Evolutionary conservation across 202 grass and related monocot genomes (phyloP).

Genomic region (Saccharum hybrid): DNA sequence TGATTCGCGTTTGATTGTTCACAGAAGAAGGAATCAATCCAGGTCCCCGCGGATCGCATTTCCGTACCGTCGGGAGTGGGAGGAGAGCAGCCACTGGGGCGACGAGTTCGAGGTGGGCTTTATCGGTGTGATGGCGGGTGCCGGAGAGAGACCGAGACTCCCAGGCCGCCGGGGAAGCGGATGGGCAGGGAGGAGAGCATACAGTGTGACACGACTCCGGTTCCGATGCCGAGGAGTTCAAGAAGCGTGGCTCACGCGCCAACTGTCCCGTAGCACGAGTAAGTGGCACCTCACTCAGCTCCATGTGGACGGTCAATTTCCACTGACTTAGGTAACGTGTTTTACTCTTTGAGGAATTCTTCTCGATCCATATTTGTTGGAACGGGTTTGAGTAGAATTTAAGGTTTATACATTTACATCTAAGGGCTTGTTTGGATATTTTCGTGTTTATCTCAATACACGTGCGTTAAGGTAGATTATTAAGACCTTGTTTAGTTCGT

Average conservation of each 20-base stretch:
- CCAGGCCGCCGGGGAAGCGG: background rate
- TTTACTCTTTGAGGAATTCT: no score
- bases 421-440: no score
- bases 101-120: background rate
- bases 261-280: constrained; percentile 38
- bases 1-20: background rate
- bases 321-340: no score
- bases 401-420: no score
- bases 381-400: no score
- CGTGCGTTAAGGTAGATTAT: no score
- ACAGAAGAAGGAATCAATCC: background rate
- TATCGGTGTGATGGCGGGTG: background rate
- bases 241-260: constrained; percentile 19
- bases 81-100: background rate
- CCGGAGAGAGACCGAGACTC: background rate
- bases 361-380: no score
- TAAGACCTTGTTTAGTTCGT: no score
- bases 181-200: background rate
- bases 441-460: no score
- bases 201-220: constrained; percentile 5
- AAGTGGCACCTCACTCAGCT: background rate
- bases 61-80: background rate
- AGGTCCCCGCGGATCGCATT: constrained; percentile 25
- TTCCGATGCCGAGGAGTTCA: constrained; percentile 7
- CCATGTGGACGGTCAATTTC: no score